These are phyloP conservation scores for Smittium culicis DNA, from an alignment of 371 early-diverging fungal species.

Conservation along the genomic window DNA sequence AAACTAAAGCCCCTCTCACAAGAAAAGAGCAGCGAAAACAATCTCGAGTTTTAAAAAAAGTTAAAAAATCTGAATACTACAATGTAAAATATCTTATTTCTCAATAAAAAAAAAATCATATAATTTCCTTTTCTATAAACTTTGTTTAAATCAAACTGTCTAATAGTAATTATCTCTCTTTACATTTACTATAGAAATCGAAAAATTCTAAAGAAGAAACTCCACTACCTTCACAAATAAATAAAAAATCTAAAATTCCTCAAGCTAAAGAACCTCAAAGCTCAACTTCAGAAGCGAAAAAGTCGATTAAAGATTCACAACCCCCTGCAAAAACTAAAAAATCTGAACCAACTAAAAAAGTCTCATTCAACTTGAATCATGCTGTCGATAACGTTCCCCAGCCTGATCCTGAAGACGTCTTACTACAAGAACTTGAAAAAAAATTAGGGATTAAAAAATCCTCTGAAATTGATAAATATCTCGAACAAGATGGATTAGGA, in stretches of 20 bases:
- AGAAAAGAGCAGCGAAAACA: neutral
- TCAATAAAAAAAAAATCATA: neutral
- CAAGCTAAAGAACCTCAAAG: neutral
- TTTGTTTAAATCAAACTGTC: neutral
- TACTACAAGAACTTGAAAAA: slow-evolving; percentile 59
- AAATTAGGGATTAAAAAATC: slow-evolving; percentile 60
- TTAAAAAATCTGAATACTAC: neutral
- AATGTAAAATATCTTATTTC: too few relatives aligned
- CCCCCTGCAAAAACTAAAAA: neutral
- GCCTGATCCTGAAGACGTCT: slow-evolving; percentile 56
- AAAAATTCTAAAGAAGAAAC: neutral
- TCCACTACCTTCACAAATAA: neutral
- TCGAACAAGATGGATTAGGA: slow-evolving; percentile 43
- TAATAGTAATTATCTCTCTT: neutral
- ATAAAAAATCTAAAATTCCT: neutral
- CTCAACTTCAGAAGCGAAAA: neutral
- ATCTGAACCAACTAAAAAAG: neutral
- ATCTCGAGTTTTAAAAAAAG: neutral
- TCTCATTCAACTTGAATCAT: slow-evolving; percentile 15
- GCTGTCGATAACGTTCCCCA: slow-evolving; percentile 61
- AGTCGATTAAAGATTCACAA: neutral
- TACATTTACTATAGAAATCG: neutral
- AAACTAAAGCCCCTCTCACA: neutral
- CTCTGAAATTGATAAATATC: slow-evolving; percentile 36
- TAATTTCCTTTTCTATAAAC: neutral